Evolutionary conservation across 2,329 filamentous ascomycete species (phyloP), one percentile per base, ranked within the genome.

Genomic region (Exserohilum rostratum): DNA sequence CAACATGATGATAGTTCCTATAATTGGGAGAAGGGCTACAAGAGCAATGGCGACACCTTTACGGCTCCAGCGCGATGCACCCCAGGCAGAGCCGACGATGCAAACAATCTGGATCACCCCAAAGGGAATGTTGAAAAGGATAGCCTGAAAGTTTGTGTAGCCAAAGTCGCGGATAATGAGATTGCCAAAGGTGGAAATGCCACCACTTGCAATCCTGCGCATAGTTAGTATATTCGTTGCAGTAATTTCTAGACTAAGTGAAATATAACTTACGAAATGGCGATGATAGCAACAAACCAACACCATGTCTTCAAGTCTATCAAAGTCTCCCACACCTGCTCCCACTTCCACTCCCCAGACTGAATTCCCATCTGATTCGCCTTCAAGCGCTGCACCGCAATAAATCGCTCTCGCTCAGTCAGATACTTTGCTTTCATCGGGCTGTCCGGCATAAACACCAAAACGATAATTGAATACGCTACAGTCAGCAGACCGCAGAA

Each of bases 271-370:
- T 48, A 66, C 58, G 65, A 67, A 30, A 69, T 66, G 2, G 61
- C 59, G 18, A 87, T 79, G 2, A 73, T 75, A 53, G 85, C 78
- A 40, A 87, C 78, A 43, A 87, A 73, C 84, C 83, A 87, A 0
- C 67, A 68, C 75, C 75, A 68, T 6, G 64, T 67, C 37, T 68
- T 67, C n/a, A 65, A 55, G 34, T 68, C 65, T 5, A 58, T 31
- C 9, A 66, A 47, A 6, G 64, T 66, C 39, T 68, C 65, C 50
- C 60, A 57, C 1, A 66, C 55, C 42, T 68, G 65, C 39, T 93
- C 83, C 89, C 90, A 93, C 77, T 91, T 84, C 90, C 90, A 95
- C 0, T 87, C 85, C 40, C 83, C 78, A 66, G 91, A 89, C 45
- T 90, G 87, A 31, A 83, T 80, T 25, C 87, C 89, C 20, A 66